These are phyloP conservation scores for Nicotiana sylvestris DNA, from an alignment of 257 asterid genomes.

Conservation along the genomic window DNA sequence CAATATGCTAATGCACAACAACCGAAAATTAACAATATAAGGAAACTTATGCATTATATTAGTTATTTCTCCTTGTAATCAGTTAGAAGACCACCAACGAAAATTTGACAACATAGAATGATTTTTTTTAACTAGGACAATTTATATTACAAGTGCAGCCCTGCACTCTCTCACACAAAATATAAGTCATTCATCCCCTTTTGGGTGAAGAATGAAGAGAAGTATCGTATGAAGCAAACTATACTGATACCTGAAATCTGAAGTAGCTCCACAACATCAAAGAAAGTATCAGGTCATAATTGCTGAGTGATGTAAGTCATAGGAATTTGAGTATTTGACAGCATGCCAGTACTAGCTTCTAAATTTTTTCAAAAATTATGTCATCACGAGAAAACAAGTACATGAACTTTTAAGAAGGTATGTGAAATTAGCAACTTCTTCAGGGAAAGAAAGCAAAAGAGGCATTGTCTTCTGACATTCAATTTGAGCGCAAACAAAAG, in stretches of 20 bases:
- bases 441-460: no score
- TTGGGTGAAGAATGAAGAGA: not conserved
- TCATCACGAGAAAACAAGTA: not conserved
- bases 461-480: no score
- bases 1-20: not conserved
- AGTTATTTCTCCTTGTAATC: not conserved
- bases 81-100: not conserved
- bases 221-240: not conserved
- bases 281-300: not conserved
- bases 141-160: not conserved
- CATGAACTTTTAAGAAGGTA: not conserved
- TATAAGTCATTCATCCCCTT: not conserved
- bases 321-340: not conserved
- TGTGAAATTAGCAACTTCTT: no score
- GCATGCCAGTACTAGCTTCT: not conserved
- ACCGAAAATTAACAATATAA: not conserved
- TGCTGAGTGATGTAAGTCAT: not conserved
- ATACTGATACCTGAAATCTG: not conserved
- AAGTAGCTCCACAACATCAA: not conserved
- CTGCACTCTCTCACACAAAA: not conserved
- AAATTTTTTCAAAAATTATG: not conserved
- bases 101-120: not conserved
- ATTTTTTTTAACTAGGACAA: not conserved
- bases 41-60: not conserved
- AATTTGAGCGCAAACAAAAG: no score